Evolutionary conservation across 2,329 filamentous ascomycete genomes (phyloP), one percentile per base, ranked within the genome.

Genomic region (Penicillium fuscoglaucum): DNA sequence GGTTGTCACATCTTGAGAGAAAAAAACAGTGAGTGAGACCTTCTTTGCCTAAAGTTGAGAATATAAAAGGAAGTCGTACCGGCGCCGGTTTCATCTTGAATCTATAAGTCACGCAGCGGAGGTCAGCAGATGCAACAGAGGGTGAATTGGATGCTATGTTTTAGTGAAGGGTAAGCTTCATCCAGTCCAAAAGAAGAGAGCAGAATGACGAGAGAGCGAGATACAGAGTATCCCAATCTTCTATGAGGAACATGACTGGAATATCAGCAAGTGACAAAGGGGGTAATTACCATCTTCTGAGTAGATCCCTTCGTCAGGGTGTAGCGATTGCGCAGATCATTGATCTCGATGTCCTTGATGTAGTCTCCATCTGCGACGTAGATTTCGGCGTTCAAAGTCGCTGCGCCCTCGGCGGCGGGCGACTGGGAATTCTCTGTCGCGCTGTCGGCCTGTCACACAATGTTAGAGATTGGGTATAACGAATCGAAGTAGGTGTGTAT

Each of bases 21-120:
- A 79, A 56, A 39, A 78, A 78, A 74, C 79, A 79, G 78, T 79
- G 76, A 81, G 74, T 80, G 72, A 84, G 80, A 87, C 84, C 81
- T 84, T 80, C 77, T 73, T 76, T 65, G 75, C 76, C 70, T 78
- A 78, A 76, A 74, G 71, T 74, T 77, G 78, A 74, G 68, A 65
- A 68, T 67, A 60, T 67, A 70, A 70, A 64, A 61, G 69, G 76
- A 78, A 76, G 82, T 86, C 93, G 88, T 99, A 99, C 95, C 95
- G 84, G 95, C 93, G 85, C 95, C 95, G 88, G 93, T 98, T 73
- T 97, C 91, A 83, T 97, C 93, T 89, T 96, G 96, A 73, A 99
- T 99, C 95, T 99, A 93, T 72, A 90, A 90, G 79, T 87, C 87
- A 95, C 85, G 87, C 84, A 88, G 80, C 80, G 80, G 84, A 88